phyloP scores from a whole-genome alignment of 257 asterid genomes.

The Euphrasia confusa region DNA sequence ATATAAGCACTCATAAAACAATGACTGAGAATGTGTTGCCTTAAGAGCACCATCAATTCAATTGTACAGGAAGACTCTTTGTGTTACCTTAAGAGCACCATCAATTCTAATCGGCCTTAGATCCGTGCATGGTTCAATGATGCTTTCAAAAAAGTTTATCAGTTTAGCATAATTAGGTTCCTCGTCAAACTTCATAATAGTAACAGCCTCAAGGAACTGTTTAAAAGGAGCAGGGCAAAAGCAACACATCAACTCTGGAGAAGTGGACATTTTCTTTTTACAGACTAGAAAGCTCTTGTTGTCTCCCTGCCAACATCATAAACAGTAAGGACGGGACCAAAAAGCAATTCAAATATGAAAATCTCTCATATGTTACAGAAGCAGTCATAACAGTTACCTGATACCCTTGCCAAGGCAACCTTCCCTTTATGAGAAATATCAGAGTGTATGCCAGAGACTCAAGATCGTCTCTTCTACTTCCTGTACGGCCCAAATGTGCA shows the following conservation, averaged over 20 bases:
- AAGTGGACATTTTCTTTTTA: constrained; percentile 95
- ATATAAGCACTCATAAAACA: background rate
- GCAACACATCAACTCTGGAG: constrained; percentile 97
- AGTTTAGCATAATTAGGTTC: constrained; percentile 74
- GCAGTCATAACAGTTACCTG: constrained; percentile 52
- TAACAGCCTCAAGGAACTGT: constrained; percentile 86
- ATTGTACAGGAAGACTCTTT: background rate
- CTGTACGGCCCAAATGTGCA: constrained; percentile 98
- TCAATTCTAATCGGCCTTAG: constrained; percentile 92
- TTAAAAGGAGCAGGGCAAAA: constrained; percentile 97
- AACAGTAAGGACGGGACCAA: constrained; percentile 14
- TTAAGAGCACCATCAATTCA: background rate
- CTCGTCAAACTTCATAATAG: constrained; percentile 97
- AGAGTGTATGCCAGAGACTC: constrained; percentile 92
- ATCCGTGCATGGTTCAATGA: constrained; percentile 80
- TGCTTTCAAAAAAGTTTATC: constrained; percentile 67
- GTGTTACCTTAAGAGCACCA: constrained; percentile 87
- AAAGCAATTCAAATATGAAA: constrained; percentile 1
- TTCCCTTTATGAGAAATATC: constrained; percentile 86
- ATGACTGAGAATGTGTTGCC: background rate
- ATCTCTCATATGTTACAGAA: constrained; percentile 22
- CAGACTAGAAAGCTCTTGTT: constrained; percentile 95
- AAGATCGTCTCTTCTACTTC: constrained; percentile 97
- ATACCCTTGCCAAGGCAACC: constrained; percentile 99
- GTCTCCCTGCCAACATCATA: constrained; percentile 71